A percentile compares a stretch with the other conserved stretches of the same genome.
phyloP scores from a whole-genome alignment of 495 filamentous ascomycete genomes.

The Sphaerosporella brunnea region DNA sequence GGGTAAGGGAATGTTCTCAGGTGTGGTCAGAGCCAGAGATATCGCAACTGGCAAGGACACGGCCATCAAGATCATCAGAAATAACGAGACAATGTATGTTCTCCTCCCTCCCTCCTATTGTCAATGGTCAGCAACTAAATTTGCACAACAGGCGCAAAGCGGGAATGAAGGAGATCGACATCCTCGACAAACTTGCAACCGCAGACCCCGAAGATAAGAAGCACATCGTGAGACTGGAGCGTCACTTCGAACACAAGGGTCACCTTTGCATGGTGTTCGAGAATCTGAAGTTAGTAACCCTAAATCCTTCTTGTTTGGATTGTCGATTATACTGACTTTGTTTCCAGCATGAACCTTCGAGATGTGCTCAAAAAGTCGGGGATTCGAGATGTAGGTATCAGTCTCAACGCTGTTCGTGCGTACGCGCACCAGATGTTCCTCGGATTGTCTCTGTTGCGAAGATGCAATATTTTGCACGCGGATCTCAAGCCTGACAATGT shows the following conservation, averaged over 20 bases:
- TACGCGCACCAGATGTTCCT: slow-evolving; percentile 93
- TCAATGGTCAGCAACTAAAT: too few relatives aligned
- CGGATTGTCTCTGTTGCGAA: slow-evolving; percentile 64
- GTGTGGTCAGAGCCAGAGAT: slow-evolving; percentile 82
- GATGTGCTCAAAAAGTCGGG: slow-evolving; percentile 95
- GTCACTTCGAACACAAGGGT: slow-evolving; percentile 80
- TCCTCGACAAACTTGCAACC: slow-evolving; percentile 63
- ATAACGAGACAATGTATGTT: slow-evolving; percentile 69
- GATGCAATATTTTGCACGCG: slow-evolving; percentile 83
- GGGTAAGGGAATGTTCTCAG: slow-evolving; percentile 92
- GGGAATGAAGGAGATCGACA: slow-evolving; percentile 84
- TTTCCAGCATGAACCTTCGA: slow-evolving; percentile 61
- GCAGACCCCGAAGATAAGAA: slow-evolving; percentile 83
- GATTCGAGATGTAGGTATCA: slow-evolving; percentile 69
- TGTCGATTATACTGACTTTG: slow-evolving; percentile 8
- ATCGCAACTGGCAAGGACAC: slow-evolving; percentile 50
- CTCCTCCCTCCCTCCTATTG: not conserved
- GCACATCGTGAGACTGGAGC: slow-evolving; percentile 72
- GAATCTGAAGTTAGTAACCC: slow-evolving; percentile 41
- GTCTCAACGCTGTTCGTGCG: slow-evolving; percentile 61
- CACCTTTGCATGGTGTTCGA: slow-evolving; percentile 96
- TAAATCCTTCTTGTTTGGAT: not conserved
- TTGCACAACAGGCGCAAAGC: slow-evolving; percentile 45
- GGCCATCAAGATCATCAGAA: slow-evolving; percentile 86
- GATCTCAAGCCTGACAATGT: slow-evolving; percentile 98